Percentiles rank a stretch among this genome's conserved stretches.
Evolutionary conservation across 768 basidiomycete species (phyloP).

Genomic region (Termitomyces sp.): DNA sequence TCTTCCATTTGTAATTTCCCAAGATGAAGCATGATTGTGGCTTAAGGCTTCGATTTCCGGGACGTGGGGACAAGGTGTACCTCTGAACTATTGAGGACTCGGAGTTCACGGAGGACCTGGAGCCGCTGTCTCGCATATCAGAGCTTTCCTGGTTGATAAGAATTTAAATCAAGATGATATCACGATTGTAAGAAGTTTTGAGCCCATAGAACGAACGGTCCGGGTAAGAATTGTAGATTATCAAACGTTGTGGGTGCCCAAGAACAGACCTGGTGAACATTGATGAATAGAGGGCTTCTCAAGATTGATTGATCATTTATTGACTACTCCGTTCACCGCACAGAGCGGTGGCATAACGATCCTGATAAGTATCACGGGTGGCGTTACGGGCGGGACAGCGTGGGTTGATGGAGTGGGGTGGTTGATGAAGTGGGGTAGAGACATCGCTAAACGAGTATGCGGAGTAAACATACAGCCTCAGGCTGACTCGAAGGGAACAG

Average conservation of each 20-base stretch:
- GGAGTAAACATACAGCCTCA: constrained; percentile 3
- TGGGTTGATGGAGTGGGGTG: constrained; percentile 2
- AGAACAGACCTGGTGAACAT: neutral
- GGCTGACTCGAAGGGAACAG: neutral
- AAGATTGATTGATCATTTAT: neutral
- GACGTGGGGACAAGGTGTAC: too few species aligned
- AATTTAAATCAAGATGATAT: too few species aligned
- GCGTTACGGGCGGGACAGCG: neutral
- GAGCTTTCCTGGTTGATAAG: too few species aligned
- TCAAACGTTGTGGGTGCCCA: too few species aligned
- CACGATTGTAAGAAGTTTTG: neutral
- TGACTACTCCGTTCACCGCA: neutral
- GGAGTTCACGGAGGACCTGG: too few species aligned
- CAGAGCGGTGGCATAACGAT: neutral
- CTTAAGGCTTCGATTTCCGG: neutral
- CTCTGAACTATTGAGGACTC: neutral
- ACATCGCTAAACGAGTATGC: neutral
- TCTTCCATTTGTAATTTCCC: neutral
- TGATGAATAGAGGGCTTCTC: neutral
- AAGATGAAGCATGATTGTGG: neutral
- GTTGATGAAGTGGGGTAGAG: too few species aligned
- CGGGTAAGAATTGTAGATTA: neutral
- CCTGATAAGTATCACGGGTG: neutral
- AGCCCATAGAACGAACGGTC: neutral
- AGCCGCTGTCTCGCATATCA: neutral